Base-by-base conservation (phyloP, 495 filamentous ascomycete species). In the Neurospora cerealis region DNA sequence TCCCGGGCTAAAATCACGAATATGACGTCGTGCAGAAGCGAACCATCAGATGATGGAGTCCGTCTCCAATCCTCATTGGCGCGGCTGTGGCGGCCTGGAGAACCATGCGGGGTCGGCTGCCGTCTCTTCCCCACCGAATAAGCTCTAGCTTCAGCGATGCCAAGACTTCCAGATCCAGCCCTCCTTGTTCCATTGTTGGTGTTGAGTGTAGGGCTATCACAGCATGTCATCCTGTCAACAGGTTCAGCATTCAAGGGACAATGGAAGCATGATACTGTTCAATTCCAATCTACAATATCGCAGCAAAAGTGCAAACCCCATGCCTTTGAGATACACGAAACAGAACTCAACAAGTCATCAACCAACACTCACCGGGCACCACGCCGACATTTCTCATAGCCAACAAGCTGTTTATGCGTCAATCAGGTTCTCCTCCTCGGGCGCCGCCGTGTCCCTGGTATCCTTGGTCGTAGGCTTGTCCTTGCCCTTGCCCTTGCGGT, bases 391-490 rank as follows among this genome's bases (percentile, higher is more conserved):
- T 42, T 39, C 46, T 34, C 42, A 24, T 17, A n/a, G 13, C 39
- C n/a, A 21, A 40, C 54, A 66, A 4, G 28, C 15, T 37, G 40
- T 73, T 84, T 82, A 90, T 74, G 88, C 87, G 73, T 93, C 92
- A 75, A 93, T 91, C 74, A 93, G 82, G 80, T 91, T 91, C 82
- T 86, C 87, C 78, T 89, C 87, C 77, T 88, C 82, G 69, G 83
- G 82, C 62, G 81, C 80, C 75, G 84, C 80, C 75, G 85, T 87
- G 54, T 86, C 86, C 73, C 84, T 83, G 46, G 86, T 84, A 77
- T 89, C 89, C 74, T 95, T 92, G 85, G 77, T 80, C 69, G 78
- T 71, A 62, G 85, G 86, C 77, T 86, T 88, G 54, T 81, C 86
- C 80, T 89, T 89, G 36, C 86, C 88, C 83, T 91, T 90, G 72